Base-by-base conservation (phyloP, 2,329 filamentous ascomycete species). In the Aspergillus hortae region DNA sequence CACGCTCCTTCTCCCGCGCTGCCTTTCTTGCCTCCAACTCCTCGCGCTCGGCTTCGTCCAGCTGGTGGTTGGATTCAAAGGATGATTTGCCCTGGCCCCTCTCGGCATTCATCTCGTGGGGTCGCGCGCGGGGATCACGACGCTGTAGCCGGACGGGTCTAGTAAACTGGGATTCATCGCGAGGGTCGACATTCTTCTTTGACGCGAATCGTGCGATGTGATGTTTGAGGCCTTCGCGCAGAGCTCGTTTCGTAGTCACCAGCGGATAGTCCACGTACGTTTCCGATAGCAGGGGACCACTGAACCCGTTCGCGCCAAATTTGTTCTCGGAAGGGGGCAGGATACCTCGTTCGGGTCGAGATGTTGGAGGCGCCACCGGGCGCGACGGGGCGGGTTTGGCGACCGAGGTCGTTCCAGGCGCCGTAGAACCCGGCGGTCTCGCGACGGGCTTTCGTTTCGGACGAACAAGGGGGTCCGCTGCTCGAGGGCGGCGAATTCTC, bases 121-220 rank as follows among this genome's bases (percentile, higher is more conserved):
- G 57, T 40, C 64, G 65, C 61, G 84, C 86, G 62, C 86, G 83
- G 15, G 92, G 90, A 67, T 96, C 92, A 51, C 94, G 88, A 56
- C 94, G 86, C 67, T 97, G 92, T 35, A 99, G 77, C 35, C 90
- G 87, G 30, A 97, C 89, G 0, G 94, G 94, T 25, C 91, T 84
- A 15, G 89, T 87, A 67, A 97, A 99, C 47, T 95, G 85, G 5
- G 85, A 78, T 59, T 92, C 86, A 64, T 97, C 86, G 54, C 90
- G 79, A 30, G 85, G 80, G 60, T 88, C 87, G 56, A 84, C 74
- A n/a, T 66, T 74, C 57, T 78, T 79, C 62, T 84, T 85, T 47
- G 80, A 77, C 56, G 87, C 80, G 51, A 99, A 85, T 61, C 89
- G 87, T 78, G 96, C 92, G 56, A 95, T 83, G 67, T 99, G 94